Evolutionary conservation across 768 basidiomycete species (phyloP).

Genomic region (Tulasnella sp.): DNA sequence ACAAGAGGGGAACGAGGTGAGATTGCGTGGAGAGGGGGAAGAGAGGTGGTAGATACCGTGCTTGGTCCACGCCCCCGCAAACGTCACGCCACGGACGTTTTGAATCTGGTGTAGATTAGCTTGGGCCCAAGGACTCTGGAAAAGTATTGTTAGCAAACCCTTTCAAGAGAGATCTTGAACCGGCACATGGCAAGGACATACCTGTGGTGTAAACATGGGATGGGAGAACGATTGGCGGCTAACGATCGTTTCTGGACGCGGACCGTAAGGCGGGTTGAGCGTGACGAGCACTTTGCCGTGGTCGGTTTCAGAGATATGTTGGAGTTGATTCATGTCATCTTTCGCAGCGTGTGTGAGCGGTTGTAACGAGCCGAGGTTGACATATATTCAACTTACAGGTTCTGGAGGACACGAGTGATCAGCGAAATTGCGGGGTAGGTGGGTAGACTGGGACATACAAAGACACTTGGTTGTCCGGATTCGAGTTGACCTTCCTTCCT

Average conservation of each 20-base stretch:
- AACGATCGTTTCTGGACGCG: conserved; percentile 33
- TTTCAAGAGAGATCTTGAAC: neutral
- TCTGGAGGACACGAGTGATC: conserved; percentile 22
- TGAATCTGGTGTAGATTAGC: conserved; percentile 44
- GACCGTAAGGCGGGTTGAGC: conserved; percentile 57
- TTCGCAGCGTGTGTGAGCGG: conserved; percentile 7
- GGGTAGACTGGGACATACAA: neutral
- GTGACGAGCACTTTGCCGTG: conserved; percentile 59
- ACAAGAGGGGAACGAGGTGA: neutral
- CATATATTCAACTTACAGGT: conserved; percentile 31
- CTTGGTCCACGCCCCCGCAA: conserved; percentile 57
- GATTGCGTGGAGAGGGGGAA: neutral
- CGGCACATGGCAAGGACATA: conserved; percentile 21
- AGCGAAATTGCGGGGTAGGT: conserved; percentile 5
- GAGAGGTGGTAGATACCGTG: conserved; percentile 28
- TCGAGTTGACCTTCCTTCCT: conserved; percentile 37
- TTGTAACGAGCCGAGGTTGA: neutral
- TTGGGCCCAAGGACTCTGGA: conserved; percentile 31
- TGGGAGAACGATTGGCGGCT: conserved; percentile 55
- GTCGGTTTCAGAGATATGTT: conserved; percentile 42
- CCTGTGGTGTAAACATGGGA: conserved; percentile 47
- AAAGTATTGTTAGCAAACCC: neutral
- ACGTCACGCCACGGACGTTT: conserved; percentile 46
- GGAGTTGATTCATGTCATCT: conserved; percentile 69
- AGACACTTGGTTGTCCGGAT: conserved; percentile 40